phyloP scores from a whole-genome alignment of 2,329 filamentous ascomycete genomes.

The Colletotrichum sidae region DNA sequence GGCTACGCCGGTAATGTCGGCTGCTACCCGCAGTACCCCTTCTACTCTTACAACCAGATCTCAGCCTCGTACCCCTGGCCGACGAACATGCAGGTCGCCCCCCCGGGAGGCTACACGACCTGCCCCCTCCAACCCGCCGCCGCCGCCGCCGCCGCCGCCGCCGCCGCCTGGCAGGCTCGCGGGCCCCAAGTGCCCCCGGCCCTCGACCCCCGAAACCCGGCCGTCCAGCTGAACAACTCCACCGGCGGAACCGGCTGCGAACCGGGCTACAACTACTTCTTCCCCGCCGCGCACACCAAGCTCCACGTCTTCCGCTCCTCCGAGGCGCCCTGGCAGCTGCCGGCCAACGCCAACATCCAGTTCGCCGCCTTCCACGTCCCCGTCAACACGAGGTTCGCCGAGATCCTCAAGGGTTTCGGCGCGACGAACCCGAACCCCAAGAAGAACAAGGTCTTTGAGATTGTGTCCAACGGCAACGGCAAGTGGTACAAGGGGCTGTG shows the following conservation, averaged over 20 bases:
- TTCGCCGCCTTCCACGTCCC: slow-evolving; percentile 67
- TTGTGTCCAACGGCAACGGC: slow-evolving; percentile 65
- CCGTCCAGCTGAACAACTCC: slow-evolving; percentile 66
- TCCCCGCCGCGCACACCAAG: slow-evolving; percentile 67
- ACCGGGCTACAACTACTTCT: slow-evolving; percentile 73
- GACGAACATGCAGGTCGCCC: slow-evolving; percentile 5
- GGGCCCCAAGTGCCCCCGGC: slow-evolving; percentile 55
- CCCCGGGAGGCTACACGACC: background rate
- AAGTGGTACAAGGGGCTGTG: slow-evolving; percentile 69
- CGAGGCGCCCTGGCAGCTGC: slow-evolving; percentile 65
- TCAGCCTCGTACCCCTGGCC: slow-evolving; percentile 31
- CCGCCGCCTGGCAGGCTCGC: slow-evolving; percentile 52
- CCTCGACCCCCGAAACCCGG: slow-evolving; percentile 59
- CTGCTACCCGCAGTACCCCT: slow-evolving; percentile 49
- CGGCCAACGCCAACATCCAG: slow-evolving; percentile 52
- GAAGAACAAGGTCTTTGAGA: slow-evolving; percentile 69
- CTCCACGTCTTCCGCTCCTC: slow-evolving; percentile 67
- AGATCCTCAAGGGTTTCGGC: slow-evolving; percentile 70
- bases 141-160: slow-evolving; percentile 49
- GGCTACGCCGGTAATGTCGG: slow-evolving; percentile 6
- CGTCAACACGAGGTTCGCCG: slow-evolving; percentile 61
- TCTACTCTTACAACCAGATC: slow-evolving; percentile 40
- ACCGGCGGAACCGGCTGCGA: slow-evolving; percentile 69
- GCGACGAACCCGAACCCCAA: slow-evolving; percentile 61
- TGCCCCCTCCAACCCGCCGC: slow-evolving; percentile 53